Base-by-base conservation (phyloP, 176 grass and related monocot species). In the Raddia guianensis region DNA sequence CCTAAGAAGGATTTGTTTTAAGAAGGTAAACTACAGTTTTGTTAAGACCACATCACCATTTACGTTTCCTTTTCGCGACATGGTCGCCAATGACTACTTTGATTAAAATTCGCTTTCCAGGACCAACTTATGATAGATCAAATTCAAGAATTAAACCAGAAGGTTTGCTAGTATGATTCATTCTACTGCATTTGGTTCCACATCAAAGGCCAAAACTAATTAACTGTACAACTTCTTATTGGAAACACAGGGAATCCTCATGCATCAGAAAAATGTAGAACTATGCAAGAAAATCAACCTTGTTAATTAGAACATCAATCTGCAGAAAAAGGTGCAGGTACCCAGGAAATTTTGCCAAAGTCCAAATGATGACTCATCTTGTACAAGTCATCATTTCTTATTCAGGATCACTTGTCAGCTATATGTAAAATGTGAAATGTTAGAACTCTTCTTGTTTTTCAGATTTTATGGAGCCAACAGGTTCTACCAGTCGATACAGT, bases 261-360 rank as follows among this genome's bases (percentile, higher is more conserved):
- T 86, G 15, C 86, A 85, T 44, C 82, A 80, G 77, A 89, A 94
- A 56, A 94, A 91, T 14, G 62, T 80, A 49, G 92, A 94, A 73
- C 84, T 94, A 58, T 79, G 80, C 72, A 82, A 85, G 53, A 87
- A 87, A 75, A 55, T 89, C 66, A 90, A 79, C 75, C 27, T 85
- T 20, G 48, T 79, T 57, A 63, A 68, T 57, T 77, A 90, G 55
- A 91, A 91, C 58, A 86, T 83, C 51, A 74, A 89, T 73, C 61
- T 95, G 75, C 70, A 56, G 12, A 87, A 85, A 68, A 91, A 89
- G 74, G 89, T 94, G 69, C 0, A 4, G 8, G 21, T 12, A 75
- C 55, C n/a, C 20, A 59, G 7, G 20, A 72, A 52, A 70, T 73
- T 85, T 65, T 68, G 40, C 51, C 66, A 37, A 86, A 67, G 13